Base-by-base conservation (phyloP, 768 basidiomycete genomes). In the Candolleomyces efflorescens region DNA sequence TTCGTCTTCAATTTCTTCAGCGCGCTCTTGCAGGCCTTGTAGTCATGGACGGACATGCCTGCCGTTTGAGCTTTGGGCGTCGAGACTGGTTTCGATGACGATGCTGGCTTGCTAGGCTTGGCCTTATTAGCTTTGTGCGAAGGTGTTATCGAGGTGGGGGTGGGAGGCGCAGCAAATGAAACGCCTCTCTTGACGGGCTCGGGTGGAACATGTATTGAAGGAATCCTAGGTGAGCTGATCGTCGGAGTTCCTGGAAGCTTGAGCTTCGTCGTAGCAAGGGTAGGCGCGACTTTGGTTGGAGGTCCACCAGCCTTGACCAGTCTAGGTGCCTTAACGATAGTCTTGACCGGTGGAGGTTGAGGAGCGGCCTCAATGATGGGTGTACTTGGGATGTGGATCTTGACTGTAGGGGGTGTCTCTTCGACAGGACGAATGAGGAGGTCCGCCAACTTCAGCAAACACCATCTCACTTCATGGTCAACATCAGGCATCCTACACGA, bases 381-480 rank as follows among this genome's bases (percentile, higher is more conserved):
- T 1, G 90, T 92, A 24, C 76, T 77, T 41, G 81, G 81, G 54
- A 94, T 83, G 63, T 92, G 90, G 51, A 95, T 86, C 47, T 85
- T 90, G 60, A 95, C 86, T 57, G 92, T 94, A 1, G 95, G 95
- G 5, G 89, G 77, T 1, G 85, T 80, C 71, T 98, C 96, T 58
- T 92, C 86, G 3, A 85, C 76, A 22, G 92, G 89, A 53, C 87
- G 85, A 63, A 95, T 87, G 44, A 94, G 81, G 18, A 96, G 78
- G 64, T 98, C 96, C 5, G 92, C 92, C 22, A 97, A 76, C 71
- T 98, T 98, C 65, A 98, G 78, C 50, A 96, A 75, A 62, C 89
- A 92, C 85, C 93, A 92, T 47, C 94, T 87, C 41, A 95, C 89
- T 73, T 96, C 91, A 65, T 91, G 81, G 69, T 97, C 94, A 55